Evolutionary conservation across 2,329 filamentous ascomycete species (phyloP).

Genomic region (Diaporthe caulivora): DNA sequence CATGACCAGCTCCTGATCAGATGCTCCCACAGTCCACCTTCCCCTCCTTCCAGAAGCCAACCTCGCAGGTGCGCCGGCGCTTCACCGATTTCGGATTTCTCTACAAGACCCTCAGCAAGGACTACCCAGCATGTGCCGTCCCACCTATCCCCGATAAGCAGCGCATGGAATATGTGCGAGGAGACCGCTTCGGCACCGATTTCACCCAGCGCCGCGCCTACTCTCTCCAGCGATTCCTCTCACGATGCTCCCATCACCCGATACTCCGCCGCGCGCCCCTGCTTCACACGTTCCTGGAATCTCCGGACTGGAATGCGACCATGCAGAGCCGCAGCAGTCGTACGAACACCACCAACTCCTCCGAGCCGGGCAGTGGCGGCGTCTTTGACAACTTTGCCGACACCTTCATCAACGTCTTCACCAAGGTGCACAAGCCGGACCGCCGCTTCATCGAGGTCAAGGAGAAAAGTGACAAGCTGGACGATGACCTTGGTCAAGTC

Average conservation of each 20-base stretch:
- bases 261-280: conserved; percentile 86
- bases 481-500: conserved; percentile 91
- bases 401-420: conserved; percentile 96
- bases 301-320: conserved; percentile 94
- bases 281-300: conserved; percentile 91
- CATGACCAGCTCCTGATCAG: not conserved
- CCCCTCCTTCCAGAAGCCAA: conserved; percentile 87
- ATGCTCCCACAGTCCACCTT: conserved; percentile 80
- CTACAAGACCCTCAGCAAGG: conserved; percentile 87
- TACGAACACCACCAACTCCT: conserved; percentile 56
- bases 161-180: conserved; percentile 98
- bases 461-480: conserved; percentile 92
- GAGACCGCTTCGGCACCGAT: conserved; percentile 93
- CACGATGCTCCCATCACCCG: conserved; percentile 88
- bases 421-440: conserved; percentile 95
- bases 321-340: conserved; percentile 85
- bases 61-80: conserved; percentile 84
- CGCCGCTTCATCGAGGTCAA: conserved; percentile 93
- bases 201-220: conserved; percentile 91
- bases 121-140: conserved; percentile 92
- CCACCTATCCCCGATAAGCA: conserved; percentile 98
- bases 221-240: conserved; percentile 91
- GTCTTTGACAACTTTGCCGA: conserved; percentile 97
- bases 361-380: conserved; percentile 67
- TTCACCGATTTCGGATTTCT: conserved; percentile 99